Evolutionary conservation across 2,329 filamentous ascomycete species (phyloP), one percentile per base, ranked within the genome.

Genomic region (Truncatella angustata): DNA sequence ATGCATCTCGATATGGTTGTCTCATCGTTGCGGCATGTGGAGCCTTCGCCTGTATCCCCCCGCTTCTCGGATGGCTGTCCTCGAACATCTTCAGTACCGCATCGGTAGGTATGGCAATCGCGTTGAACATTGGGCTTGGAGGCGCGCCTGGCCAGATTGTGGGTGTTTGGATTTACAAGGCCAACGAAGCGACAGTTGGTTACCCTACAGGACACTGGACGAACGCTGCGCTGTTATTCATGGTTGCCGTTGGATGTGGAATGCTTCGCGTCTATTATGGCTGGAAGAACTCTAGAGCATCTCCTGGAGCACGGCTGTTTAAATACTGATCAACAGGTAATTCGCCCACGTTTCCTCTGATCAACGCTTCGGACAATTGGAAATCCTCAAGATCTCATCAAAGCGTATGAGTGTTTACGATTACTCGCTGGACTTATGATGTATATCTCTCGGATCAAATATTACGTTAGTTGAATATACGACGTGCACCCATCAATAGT

Each of bases 151-250:
- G 86, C 0, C 86, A 89, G 64, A 88, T 89, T 36, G 78, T 82
- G 0, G 86, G 85, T 0, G 84, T 88, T 1, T 89, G 84, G 84
- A 88, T 87, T 52, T 89, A 88, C 68, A 85, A 85, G 61, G 73
- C 78, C 1, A 68, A 80, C 20, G 83, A 89, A 65, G 78, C 76
- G 16, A 68, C 70, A 24, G 65, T 58, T 6, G 86, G 86, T 0
- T 89, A 87, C 63, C 84, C 84, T 0, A 88, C 85, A 0, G 86
- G 86, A 0, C 85, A 89, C 63, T 88, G 82, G 81, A 79, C 77
- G 4, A 87, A 87, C 63, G 82, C 81, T 2, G 83, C 70, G 10
- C 66, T 87, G 58, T 60, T 87, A 36, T 70, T 87, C 11, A 77
- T 85, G 54, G 83, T 85, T 0, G 72, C 76, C 2, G 72, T 67